Percentiles rank a stretch among this genome's conserved stretches.
These are phyloP conservation scores for Echinosophora koreensis DNA, from an alignment of 306 rosid genomes.

Conservation along the genomic window DNA sequence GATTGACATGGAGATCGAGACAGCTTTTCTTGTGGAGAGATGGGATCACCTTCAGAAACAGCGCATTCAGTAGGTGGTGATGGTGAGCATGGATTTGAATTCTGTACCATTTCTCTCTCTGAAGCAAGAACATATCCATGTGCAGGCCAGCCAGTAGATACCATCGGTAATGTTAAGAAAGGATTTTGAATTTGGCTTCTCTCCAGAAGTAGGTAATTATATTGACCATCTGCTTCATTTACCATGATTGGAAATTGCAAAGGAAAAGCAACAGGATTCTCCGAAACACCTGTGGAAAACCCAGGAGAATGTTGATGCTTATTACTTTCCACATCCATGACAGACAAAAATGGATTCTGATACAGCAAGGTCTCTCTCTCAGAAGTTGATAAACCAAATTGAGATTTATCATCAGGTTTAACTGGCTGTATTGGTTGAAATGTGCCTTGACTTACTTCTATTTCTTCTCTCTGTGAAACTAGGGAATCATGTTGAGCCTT, in stretches of 20 bases:
- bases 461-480: conserved; percentile 49
- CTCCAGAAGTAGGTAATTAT: conserved; percentile 54
- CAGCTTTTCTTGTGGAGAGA: conserved; percentile 36
- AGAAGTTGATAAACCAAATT: conserved; percentile 50
- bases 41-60: conserved; percentile 43
- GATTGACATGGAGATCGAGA: conserved; percentile 47
- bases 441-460: conserved; percentile 46
- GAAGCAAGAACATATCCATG: conserved; percentile 46
- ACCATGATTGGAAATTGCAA: conserved; percentile 56
- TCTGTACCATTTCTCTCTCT: conserved; percentile 52
- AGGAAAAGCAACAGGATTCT: conserved; percentile 50
- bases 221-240: conserved; percentile 51
- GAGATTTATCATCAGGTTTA: conserved; percentile 53
- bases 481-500: conserved; percentile 62
- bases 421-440: conserved; percentile 49
- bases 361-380: conserved; percentile 45
- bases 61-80: conserved; percentile 42
- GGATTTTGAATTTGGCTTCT: conserved; percentile 64
- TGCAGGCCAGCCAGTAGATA: conserved; percentile 49
- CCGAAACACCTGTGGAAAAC: conserved; percentile 47
- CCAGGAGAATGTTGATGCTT: conserved; percentile 49
- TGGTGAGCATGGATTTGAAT: conserved; percentile 53
- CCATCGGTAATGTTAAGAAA: conserved; percentile 50
- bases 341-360: conserved; percentile 59
- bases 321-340: conserved; percentile 52